Evolutionary conservation across 2,329 filamentous ascomycete genomes (phyloP), one percentile per base, ranked within the genome.

Genomic region (Claviceps humidiphila): DNA sequence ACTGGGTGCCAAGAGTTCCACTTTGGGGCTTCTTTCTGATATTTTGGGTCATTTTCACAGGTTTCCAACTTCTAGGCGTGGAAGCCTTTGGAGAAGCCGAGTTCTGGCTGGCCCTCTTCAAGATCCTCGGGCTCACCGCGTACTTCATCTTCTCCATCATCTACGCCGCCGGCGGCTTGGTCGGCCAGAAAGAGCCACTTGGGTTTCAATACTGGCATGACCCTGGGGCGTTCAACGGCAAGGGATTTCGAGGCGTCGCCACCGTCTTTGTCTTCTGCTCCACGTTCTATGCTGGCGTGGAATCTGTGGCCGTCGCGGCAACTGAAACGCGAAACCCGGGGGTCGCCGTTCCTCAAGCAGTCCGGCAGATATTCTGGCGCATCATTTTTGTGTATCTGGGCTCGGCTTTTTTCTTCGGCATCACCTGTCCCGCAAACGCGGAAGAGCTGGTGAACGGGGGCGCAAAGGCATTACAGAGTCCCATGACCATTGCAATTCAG

Each of bases 81-180:
- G 79, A 82, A 58, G 80, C 82, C 3, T 90, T 89, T 62, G 86
- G 86, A 14, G 86, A 90, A 62, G 80, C 84, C 9, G 87, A 91
- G 62, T 89, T 89, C 61, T 89, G 85, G 84, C 77, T 89, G 53
- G 82, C 85, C 0, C 74, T 84, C 16, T 68, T 89, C 62, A 90
- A 90, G 62, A 75, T 89, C 5, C 63, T 82, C 3, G 83, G 84
- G 1, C 69, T 89, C 1, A 69, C 85, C 1, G 84, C 84, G 1
- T 87, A 85, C 65, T 86, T 87, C 64, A 71, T 89, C 57, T 87
- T 89, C 60, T 77, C 83, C 49, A 84, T 88, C 54, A 71, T 88
- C 53, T 85, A 88, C 58, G 80, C 82, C 1, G 75, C 82, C 0
- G 85, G 81, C 2, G 84, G 84, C n/a, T 64, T 84, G 11, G 68